phyloP scores from a whole-genome alignment of 2,329 filamentous ascomycete genomes.

The Lachnellula subtilissima region DNA sequence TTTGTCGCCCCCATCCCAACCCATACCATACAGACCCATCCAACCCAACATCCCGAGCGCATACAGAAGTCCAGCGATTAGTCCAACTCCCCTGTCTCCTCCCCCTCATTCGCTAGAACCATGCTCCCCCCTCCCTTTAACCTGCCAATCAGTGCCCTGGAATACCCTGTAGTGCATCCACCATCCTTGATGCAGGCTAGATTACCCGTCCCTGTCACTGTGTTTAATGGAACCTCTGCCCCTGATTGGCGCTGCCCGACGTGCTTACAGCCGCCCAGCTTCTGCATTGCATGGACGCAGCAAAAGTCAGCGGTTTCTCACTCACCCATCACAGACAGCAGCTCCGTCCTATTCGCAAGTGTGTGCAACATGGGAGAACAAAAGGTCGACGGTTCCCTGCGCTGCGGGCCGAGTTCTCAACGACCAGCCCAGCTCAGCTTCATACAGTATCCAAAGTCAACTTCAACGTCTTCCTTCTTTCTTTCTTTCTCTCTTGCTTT shows the following conservation, averaged over 20 bases:
- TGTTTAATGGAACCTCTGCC: neutral
- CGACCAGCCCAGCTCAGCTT: neutral
- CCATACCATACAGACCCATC: neutral
- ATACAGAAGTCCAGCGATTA: conserved; percentile 1
- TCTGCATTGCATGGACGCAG: neutral
- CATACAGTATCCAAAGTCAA: neutral
- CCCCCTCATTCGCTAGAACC: neutral
- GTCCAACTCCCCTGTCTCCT: neutral
- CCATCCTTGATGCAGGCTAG: neutral
- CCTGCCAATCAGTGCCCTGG: neutral
- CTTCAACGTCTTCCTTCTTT: neutral
- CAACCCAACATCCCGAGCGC: conserved; percentile 5
- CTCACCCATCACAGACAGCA: neutral
- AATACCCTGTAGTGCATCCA: neutral
- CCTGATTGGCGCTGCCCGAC: neutral
- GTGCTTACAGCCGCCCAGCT: neutral
- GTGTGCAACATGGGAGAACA: too few relatives aligned
- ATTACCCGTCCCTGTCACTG: neutral
- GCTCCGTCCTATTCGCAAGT: too few relatives aligned
- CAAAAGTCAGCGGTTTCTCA: neutral
- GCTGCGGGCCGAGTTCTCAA: neutral
- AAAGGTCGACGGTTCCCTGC: too few relatives aligned
- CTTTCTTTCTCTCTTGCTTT: neutral
- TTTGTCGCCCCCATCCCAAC: neutral
- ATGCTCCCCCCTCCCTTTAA: neutral